Percentiles rank a stretch among this genome's conserved stretches.
Conservation (phyloP, 441 rosid species). For the Euphorbia schlechtendalii region DNA sequence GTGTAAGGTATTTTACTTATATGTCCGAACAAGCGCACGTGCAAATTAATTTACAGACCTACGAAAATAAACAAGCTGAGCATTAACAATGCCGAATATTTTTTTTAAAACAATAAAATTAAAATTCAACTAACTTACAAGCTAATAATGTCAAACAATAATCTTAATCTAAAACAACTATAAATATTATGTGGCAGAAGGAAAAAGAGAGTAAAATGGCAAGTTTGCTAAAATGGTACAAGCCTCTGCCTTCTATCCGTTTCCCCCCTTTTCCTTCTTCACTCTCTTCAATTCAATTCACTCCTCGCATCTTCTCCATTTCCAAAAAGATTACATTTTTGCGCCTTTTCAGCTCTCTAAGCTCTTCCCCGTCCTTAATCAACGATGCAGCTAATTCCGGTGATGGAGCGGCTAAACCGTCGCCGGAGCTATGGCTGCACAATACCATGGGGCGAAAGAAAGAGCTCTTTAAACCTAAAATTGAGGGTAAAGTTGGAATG, state of each 20-base stretch:
- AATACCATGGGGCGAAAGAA: conserved; percentile 76
- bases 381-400: conserved; percentile 14
- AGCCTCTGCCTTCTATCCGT: conserved; percentile 30
- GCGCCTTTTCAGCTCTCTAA: conserved; percentile 32
- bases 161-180: no score
- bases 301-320: background rate
- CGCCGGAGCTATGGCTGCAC: conserved; percentile 51
- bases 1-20: no score
- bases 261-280: conserved; percentile 23
- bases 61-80: no score
- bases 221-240: conserved; percentile 39
- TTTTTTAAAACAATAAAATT: no score
- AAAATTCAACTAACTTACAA: background rate
- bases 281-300: background rate
- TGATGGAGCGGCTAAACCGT: conserved; percentile 7
- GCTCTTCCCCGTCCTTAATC: conserved; percentile 22
- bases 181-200: background rate
- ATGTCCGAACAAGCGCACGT: no score
- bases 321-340: conserved; percentile 18
- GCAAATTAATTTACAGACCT: no score
- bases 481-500: conserved; percentile 81
- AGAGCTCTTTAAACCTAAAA: conserved; percentile 61
- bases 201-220: conserved; percentile 25
- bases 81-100: no score
- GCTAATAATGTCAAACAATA: no score